Evolutionary conservation across 2,329 filamentous ascomycete genomes (phyloP).

Genomic region (Hypoxylon sp.): DNA sequence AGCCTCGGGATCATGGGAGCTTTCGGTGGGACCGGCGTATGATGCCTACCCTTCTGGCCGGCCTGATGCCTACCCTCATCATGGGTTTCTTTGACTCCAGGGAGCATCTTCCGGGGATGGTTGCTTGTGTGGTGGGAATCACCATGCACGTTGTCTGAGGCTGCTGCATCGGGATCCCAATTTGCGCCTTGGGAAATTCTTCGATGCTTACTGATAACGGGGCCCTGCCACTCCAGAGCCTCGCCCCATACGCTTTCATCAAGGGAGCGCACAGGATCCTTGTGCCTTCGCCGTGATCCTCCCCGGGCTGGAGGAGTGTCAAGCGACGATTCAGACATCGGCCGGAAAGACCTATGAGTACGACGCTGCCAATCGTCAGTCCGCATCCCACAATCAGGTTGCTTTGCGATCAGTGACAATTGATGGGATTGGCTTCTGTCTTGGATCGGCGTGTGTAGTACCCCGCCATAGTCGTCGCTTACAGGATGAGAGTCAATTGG

Average conservation of each 20-base stretch:
- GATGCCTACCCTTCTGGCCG: constrained; percentile 23
- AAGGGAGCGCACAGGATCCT: neutral
- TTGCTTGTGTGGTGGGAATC: constrained; percentile 17
- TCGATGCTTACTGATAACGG: constrained; percentile 13
- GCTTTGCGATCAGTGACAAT: constrained; percentile 1
- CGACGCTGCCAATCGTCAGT: constrained; percentile 11
- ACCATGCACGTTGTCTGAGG: constrained; percentile 17
- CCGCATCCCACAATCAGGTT: neutral
- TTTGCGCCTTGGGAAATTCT: constrained; percentile 8
- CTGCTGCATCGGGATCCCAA: constrained; percentile 7
- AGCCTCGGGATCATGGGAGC: constrained; percentile 48
- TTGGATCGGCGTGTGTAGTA: constrained; percentile 1
- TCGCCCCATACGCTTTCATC: neutral
- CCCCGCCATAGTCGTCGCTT: constrained; percentile 3
- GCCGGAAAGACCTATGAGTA: constrained; percentile 6
- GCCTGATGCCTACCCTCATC: constrained; percentile 1
- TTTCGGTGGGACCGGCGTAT: constrained; percentile 31
- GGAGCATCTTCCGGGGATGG: constrained; percentile 16
- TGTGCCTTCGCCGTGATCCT: constrained; percentile 7
- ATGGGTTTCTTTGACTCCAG: constrained; percentile 26
- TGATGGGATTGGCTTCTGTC: constrained; percentile 12
- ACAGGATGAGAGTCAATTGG: constrained; percentile 10
- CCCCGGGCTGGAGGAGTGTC: neutral
- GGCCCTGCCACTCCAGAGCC: neutral
- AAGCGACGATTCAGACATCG: constrained; percentile 3